Conservation (phyloP, 2,329 filamentous ascomycete genomes). For the Incumbomyces delicatus region DNA sequence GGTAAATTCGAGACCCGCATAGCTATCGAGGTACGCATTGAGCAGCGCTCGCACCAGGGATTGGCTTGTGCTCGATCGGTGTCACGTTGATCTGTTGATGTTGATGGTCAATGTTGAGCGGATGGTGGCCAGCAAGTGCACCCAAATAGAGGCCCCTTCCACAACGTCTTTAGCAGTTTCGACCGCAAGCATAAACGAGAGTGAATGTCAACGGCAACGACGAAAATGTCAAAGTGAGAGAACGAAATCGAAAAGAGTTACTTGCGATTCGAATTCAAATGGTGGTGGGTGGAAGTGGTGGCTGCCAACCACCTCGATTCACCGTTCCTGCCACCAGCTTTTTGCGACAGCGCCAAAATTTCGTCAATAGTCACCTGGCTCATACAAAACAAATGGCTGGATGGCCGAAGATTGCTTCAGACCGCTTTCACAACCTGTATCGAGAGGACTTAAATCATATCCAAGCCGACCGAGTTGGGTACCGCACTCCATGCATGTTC, state of each 20-base stretch:
- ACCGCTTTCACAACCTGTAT: not conserved
- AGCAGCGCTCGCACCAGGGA: not conserved
- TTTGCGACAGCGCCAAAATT: constrained; percentile 4
- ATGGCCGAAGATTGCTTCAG: not conserved
- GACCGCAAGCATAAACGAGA: not conserved
- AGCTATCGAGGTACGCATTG: constrained; percentile 1
- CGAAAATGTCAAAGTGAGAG: not conserved
- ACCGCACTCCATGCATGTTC: not conserved
- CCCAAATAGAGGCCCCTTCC: not conserved
- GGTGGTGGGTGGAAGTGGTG: constrained; percentile 3
- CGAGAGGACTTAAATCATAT: not conserved
- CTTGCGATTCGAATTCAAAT: constrained; percentile 3
- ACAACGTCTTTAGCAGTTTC: too few species aligned
- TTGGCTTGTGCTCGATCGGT: not conserved
- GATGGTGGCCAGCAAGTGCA: not conserved
- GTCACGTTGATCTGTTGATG: not conserved
- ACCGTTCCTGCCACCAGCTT: constrained; percentile 2
- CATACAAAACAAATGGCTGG: constrained; percentile 1
- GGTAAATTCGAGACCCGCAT: constrained; percentile 14
- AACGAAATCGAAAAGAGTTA: constrained; percentile 3
- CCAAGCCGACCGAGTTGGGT: not conserved
- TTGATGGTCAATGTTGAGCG: not conserved
- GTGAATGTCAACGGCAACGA: not conserved
- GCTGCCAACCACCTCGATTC: constrained; percentile 4
- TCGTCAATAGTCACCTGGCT: not conserved